Evolutionary conservation across 2,329 filamentous ascomycete species (phyloP), one percentile per base, ranked within the genome.

Genomic region (Clarireedia paspali): DNA sequence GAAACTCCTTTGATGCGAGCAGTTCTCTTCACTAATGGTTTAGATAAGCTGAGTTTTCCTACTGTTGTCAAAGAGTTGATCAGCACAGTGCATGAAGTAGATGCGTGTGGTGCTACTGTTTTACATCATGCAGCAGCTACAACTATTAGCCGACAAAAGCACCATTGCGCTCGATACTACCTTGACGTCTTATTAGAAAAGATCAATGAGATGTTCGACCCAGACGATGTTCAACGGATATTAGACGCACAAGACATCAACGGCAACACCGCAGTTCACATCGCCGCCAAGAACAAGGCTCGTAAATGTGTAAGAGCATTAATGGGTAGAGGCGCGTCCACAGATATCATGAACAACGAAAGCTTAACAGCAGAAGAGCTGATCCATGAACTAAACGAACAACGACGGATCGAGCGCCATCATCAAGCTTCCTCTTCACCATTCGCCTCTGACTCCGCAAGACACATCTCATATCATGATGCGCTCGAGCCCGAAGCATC

Each of bases 21-120:
- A 5, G 91, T 97, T 55, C 83, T 95, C 68, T 99, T 97, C 71
- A 97, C 92, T 47, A 99, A 99, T 71, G 96, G 94, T 70, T 94
- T 86, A 70, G 94, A 97, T 70, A 95, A 94, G 73, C 83, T 90
- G 63, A 91, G 89, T 0, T 96, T 97, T 73, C 88, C 90, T 0
- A 80, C 81, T 23, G 84, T 99, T 55, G 83, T 96, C 64, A 87
- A 88, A 62, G 83, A 96, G 60, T 80, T 99, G 4, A 84, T 91
- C 51, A 82, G 86, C 39, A 96, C 92, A 0, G 84, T 96, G 40
- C 85, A 87, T 53, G 83, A 83, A 57, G 81, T 87, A 23, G 94
- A 99, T 68, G 84, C 83, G 70, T 85, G 85, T 50, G 88, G 89
- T 12, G 88, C 87, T 59, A 96, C 91, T 0, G 89, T 96, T 51